Conservation (phyloP, 768 basidiomycete species). For the Tricholoma sp. region DNA sequence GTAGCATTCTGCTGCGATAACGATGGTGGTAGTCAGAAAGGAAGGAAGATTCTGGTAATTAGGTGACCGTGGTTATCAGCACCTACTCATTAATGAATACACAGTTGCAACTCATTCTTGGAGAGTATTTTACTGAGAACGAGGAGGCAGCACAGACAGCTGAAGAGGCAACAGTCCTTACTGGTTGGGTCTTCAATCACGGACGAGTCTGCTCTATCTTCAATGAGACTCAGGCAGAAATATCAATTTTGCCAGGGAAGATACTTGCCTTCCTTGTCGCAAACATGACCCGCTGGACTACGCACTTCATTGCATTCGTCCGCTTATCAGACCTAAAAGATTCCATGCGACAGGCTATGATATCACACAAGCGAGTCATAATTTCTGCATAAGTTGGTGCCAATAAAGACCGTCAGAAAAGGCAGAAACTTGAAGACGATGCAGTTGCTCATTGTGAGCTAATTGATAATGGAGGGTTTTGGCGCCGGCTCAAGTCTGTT, state of each 20-base stretch:
- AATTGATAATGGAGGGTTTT: conserved; percentile 17
- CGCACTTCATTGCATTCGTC: conserved; percentile 22
- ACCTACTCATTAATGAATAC: too few species aligned
- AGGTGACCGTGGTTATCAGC: too few species aligned
- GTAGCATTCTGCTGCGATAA: too few species aligned
- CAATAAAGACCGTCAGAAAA: conserved; percentile 20
- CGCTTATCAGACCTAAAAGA: conserved; percentile 17
- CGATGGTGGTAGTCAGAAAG: too few species aligned
- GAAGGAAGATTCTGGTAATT: too few species aligned
- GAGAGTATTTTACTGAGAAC: conserved; percentile 21
- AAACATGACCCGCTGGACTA: conserved; percentile 25
- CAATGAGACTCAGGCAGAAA: conserved; percentile 15
- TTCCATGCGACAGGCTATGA: conserved; percentile 16
- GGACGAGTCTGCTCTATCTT: conserved; percentile 20
- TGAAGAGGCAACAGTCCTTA: conserved; percentile 20
- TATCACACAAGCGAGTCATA: conserved; percentile 14
- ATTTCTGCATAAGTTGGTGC: conserved; percentile 23
- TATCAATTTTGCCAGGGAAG: conserved; percentile 10
- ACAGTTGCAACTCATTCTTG: conserved; percentile 21
- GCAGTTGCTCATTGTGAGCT: conserved; percentile 17
- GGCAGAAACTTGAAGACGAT: conserved; percentile 14
- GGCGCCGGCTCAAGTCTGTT: conserved; percentile 14
- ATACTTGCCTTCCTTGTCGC: conserved; percentile 20
- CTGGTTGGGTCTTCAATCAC: conserved; percentile 23
- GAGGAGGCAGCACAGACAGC: conserved; percentile 14